A percentile compares a stretch with the other conserved stretches of the same genome.
phyloP scores from a whole-genome alignment of 345 rosid species.

The Luvunga scandens region DNA sequence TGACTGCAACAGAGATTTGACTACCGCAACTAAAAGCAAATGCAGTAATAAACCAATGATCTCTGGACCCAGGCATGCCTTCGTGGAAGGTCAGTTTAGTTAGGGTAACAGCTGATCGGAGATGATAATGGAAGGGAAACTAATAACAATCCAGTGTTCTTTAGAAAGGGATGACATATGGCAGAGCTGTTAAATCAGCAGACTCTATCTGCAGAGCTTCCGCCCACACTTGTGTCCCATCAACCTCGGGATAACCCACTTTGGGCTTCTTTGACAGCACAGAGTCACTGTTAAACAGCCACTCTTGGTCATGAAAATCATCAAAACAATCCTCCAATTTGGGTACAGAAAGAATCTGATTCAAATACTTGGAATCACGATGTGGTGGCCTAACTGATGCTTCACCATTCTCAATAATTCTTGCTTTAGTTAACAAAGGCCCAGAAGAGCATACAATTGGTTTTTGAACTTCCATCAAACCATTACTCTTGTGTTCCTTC shows the following conservation, averaged over 20 bases:
- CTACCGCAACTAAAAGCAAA: slow-evolving; percentile 7
- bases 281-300: slow-evolving; percentile 46
- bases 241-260: slow-evolving; percentile 23
- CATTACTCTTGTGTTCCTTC: slow-evolving; percentile 46
- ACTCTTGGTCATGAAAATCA: slow-evolving; percentile 49
- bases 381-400: slow-evolving; percentile 52
- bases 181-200: slow-evolving; percentile 60
- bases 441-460: slow-evolving; percentile 19
- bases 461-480: slow-evolving; percentile 29
- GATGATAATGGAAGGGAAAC: slow-evolving; percentile 1
- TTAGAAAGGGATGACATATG: slow-evolving; percentile 73
- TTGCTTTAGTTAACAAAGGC: slow-evolving; percentile 25
- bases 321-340: slow-evolving; percentile 45
- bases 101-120: not conserved
- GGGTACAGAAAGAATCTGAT: slow-evolving; percentile 55
- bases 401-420: slow-evolving; percentile 36
- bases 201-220: slow-evolving; percentile 55
- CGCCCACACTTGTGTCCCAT: slow-evolving; percentile 56
- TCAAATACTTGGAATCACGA: slow-evolving; percentile 59
- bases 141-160: slow-evolving; percentile 16
- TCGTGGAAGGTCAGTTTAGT: not conserved
- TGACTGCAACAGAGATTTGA: slow-evolving; percentile 6
- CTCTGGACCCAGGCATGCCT: slow-evolving; percentile 6
- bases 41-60: slow-evolving; percentile 2
- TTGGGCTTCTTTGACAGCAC: slow-evolving; percentile 33